Percentiles rank a stretch among this genome's conserved stretches.
These are phyloP conservation scores for Teratosphaeriaceae sp. DNA, from an alignment of 2,329 filamentous ascomycete genomes.

Conservation along the genomic window DNA sequence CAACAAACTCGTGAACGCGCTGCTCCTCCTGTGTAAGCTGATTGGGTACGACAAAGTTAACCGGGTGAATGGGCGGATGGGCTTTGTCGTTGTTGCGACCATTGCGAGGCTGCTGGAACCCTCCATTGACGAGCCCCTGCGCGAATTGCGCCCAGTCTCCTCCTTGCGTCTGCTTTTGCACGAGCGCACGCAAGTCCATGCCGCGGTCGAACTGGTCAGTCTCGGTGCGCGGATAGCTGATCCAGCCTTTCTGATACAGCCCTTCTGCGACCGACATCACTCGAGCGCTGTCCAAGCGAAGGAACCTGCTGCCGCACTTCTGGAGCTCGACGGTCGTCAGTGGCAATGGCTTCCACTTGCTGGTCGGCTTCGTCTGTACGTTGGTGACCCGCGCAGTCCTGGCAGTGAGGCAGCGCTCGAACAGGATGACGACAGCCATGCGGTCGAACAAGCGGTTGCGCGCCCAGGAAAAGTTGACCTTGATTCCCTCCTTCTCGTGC, in stretches of 20 bases:
- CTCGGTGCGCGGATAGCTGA: constrained; percentile 95
- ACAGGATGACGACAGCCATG: constrained; percentile 70
- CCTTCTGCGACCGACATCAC: constrained; percentile 83
- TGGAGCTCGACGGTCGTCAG: constrained; percentile 94
- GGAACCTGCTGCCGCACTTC: constrained; percentile 83
- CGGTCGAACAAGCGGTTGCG: constrained; percentile 82
- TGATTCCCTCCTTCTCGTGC: constrained; percentile 68
- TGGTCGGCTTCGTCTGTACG: constrained; percentile 84
- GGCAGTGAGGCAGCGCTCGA: constrained; percentile 74
- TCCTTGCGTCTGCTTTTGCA: constrained; percentile 78
- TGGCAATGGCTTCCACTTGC: constrained; percentile 88
- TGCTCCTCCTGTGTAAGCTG: constrained; percentile 56
- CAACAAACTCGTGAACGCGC: constrained; percentile 86
- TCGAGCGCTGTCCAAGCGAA: constrained; percentile 83
- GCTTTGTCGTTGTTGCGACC: constrained; percentile 93
- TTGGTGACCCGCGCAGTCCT: constrained; percentile 74
- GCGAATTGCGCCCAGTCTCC: constrained; percentile 75
- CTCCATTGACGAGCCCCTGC: constrained; percentile 64
- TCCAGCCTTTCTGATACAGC: constrained; percentile 90
- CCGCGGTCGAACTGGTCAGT: constrained; percentile 91
- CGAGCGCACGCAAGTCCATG: constrained; percentile 73
- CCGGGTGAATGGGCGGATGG: constrained; percentile 93
- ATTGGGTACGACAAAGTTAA: constrained; percentile 66
- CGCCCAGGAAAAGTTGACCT: constrained; percentile 78
- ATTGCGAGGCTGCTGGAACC: constrained; percentile 72